Evolutionary conservation across 2,329 filamentous ascomycete species (phyloP).

Genomic region (Tolypocladium inflatum): DNA sequence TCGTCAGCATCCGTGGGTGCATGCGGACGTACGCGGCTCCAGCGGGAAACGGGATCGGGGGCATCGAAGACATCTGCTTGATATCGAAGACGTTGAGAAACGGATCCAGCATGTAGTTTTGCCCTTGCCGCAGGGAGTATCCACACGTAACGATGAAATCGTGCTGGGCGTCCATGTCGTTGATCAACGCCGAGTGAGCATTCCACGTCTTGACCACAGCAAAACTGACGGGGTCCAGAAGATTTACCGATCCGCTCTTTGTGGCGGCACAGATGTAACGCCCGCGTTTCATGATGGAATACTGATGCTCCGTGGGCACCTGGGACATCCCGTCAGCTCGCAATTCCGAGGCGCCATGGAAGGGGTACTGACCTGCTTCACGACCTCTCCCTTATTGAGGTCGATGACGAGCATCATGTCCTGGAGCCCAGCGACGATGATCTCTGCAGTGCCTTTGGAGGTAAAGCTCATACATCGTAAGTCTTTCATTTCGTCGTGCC

Average conservation of each 20-base stretch:
- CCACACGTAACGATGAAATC: slow-evolving; percentile 95
- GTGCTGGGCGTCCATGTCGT: slow-evolving; percentile 94
- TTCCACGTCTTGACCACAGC: slow-evolving; percentile 79
- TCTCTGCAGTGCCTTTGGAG: slow-evolving; percentile 70
- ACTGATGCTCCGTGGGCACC: slow-evolving; percentile 65
- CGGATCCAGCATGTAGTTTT: slow-evolving; percentile 74
- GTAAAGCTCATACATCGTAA: slow-evolving; percentile 94
- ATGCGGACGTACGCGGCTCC: slow-evolving; percentile 92
- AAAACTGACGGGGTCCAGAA: slow-evolving; percentile 73
- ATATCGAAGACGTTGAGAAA: slow-evolving; percentile 94
- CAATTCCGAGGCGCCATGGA: no score
- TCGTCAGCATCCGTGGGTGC: slow-evolving; percentile 92
- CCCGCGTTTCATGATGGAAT: slow-evolving; percentile 85
- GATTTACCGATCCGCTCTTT: slow-evolving; percentile 69
- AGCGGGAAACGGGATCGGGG: slow-evolving; percentile 84
- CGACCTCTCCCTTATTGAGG: slow-evolving; percentile 59
- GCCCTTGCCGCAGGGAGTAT: slow-evolving; percentile 68
- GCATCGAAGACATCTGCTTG: slow-evolving; percentile 78
- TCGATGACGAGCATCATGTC: slow-evolving; percentile 72
- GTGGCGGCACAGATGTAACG: slow-evolving; percentile 91
- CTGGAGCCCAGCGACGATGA: slow-evolving; percentile 82
- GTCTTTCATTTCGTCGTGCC: slow-evolving; percentile 70
- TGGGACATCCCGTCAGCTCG: slow-evolving; percentile 26
- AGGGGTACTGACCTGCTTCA: slow-evolving; percentile 44
- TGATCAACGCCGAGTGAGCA: slow-evolving; percentile 79